These are phyloP conservation scores for Dujonia santamariae DNA, from an alignment of 1,139 yeast species.

Conservation along the genomic window DNA sequence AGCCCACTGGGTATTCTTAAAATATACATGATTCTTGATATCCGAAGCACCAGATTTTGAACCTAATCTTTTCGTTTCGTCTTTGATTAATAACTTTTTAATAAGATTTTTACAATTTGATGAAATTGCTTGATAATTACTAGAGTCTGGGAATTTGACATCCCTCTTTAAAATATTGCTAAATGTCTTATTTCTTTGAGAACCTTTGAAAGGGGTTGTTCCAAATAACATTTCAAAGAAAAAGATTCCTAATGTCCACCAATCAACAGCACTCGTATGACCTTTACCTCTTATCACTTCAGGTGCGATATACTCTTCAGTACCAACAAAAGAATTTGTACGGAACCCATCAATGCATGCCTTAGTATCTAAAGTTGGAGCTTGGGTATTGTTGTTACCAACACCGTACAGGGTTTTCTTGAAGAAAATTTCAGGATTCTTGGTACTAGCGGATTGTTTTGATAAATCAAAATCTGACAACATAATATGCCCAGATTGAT, in stretches of 20 bases:
- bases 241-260: constrained; percentile 98
- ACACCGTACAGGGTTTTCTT: constrained; percentile 23
- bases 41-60: constrained; percentile 94
- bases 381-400: constrained; percentile 14
- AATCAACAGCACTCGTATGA: constrained; percentile 95
- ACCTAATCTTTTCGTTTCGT: constrained; percentile 84
- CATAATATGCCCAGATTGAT: constrained; percentile 98
- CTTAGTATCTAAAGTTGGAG: constrained; percentile 72
- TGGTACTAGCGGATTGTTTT: constrained; percentile 75
- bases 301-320: constrained; percentile 97
- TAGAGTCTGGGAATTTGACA: constrained; percentile 61
- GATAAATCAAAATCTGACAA: constrained; percentile 93
- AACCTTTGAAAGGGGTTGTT: constrained; percentile 93
- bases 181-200: constrained; percentile 82
- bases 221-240: constrained; percentile 93
- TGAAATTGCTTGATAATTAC: constrained; percentile 44
- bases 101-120: constrained; percentile 77
- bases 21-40: constrained; percentile 83
- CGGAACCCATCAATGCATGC: constrained; percentile 94
- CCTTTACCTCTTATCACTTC: constrained; percentile 97
- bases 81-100: constrained; percentile 79
- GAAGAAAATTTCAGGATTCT: constrained; percentile 49
- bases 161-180: constrained; percentile 83
- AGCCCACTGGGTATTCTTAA: constrained; percentile 94
- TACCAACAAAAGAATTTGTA: constrained; percentile 96